Base-by-base conservation (phyloP, 805 yeast species). In the Myxozyma neotropica region DNA sequence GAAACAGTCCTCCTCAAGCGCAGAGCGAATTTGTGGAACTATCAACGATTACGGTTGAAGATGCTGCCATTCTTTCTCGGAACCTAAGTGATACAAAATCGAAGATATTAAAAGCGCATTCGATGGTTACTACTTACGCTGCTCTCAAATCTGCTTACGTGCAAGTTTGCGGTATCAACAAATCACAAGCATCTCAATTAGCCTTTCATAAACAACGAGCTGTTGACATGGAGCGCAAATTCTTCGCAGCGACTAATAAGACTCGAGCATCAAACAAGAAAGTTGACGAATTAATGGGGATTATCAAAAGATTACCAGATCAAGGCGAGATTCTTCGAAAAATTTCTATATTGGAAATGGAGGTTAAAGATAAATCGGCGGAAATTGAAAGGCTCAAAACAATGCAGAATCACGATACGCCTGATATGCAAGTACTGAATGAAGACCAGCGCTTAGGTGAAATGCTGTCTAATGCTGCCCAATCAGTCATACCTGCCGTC, bases 81-180 rank as follows among this genome's bases (percentile, higher is more conserved):
- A 61, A 58, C 21, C 46, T 62, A 26, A 33, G 61, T 2, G 61
- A 52, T 67, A 38, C 67, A 21, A 69, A 68, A 47, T 35, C 59
- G 21, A 53, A 60, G 43, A 69, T 69, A 51, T 43, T 68, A 42
- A 44, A 66, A 21, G 44, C 67, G 8, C 71, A 69, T 43, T 66
- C 70, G 19, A 61, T 68, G 19, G 53, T 69, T 26, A 68, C 71
- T 5, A 69, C 71, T 1, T 67, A 68, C 61, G 55, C 68, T 4
- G 66, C 71, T 4, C 57, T 69, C 43, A 69, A 69, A 39, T 55
- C 60, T 19, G 69, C 71, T 2, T 69, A 68, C 45, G 47, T 52
- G 23, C 63, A 70, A 47, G 72, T 69, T n/a, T 68, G 71, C 52
- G 39, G 38, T 23, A 26, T 48, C 12, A 51, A 46, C 36, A 51